Evolutionary conservation across 83 land plant genomes (phyloP), one percentile per base, ranked within the genome.

Genomic region (Isoetes engelmannii): DNA sequence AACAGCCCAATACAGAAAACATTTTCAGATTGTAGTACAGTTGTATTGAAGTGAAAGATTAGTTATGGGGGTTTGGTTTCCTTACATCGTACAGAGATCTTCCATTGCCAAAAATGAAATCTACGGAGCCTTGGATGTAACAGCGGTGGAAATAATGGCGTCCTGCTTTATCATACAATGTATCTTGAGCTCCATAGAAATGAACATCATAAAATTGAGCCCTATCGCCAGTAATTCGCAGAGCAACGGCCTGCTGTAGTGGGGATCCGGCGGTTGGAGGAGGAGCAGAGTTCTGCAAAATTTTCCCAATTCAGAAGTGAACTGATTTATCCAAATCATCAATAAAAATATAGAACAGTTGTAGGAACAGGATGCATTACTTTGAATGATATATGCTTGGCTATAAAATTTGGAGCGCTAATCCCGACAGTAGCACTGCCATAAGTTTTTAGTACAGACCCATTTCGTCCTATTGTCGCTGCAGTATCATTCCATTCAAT

Each of bases 81-180:
- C 62, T 44, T 9, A 73, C 75, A 60, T 73, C 61, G 12, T 69
- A 73, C 4, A 73, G 63, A 5, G 75, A 73, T 10, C 67, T 72
- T 7, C 61, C 69, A 67, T 67, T 7, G 62, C 69, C 69, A 17
- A 67, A 67, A 10, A 67, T 67, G 69, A 67, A 67, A 18, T 67
- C 69, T 5, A 67, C 4, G 0, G 69, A 67, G 69, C 69, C 69
- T 28, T 17, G 48, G 50, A 67, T 45, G 47, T 47, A 49, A 54
- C 69, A 67, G 65, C 48, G 55, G 17, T 47, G 50, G 69, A 67
- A 67, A 17, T 8, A 67, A 28, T 67, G 69, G 15, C 69, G 69
- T 15, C 69, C 69, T 54, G 46, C 47, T 8, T 67, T 44, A 49
- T 67, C 69, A 49, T 67, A 67, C 7, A 67, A 54, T 10, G 69